Percentiles rank a stretch among this genome's conserved stretches.
phyloP scores from a whole-genome alignment of 2,329 filamentous ascomycete species.

The Acrodontium crateriforme region DNA sequence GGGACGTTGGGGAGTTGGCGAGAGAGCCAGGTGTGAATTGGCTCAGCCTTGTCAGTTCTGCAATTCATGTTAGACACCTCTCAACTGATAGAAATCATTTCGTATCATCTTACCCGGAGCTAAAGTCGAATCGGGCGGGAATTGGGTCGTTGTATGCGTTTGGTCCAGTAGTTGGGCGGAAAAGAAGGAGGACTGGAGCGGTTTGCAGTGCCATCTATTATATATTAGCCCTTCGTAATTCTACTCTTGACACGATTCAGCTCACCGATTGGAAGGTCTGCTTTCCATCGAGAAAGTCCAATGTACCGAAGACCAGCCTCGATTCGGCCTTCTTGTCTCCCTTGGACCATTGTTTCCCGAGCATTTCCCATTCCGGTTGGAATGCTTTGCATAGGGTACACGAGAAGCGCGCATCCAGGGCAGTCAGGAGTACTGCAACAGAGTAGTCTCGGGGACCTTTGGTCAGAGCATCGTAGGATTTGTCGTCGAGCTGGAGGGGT shows the following conservation, averaged over 20 bases:
- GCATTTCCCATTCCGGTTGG: slow-evolving; percentile 82
- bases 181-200: slow-evolving; percentile 77
- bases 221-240: no score
- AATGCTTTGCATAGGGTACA: slow-evolving; percentile 83
- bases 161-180: slow-evolving; percentile 71
- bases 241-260: no score
- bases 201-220: slow-evolving; percentile 83
- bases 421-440: slow-evolving; percentile 71
- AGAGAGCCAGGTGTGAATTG: slow-evolving; percentile 63
- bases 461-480: slow-evolving; percentile 61
- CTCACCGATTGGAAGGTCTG: slow-evolving; percentile 74
- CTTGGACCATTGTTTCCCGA: slow-evolving; percentile 75
- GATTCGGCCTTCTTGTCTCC: slow-evolving; percentile 64
- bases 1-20: slow-evolving; percentile 61
- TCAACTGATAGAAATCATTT: not conserved
- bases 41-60: slow-evolving; percentile 62
- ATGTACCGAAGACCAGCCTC: slow-evolving; percentile 62
- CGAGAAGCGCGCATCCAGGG: slow-evolving; percentile 67
- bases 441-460: slow-evolving; percentile 69
- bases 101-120: slow-evolving; percentile 47
- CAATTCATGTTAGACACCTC: not conserved
- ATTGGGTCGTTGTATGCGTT: slow-evolving; percentile 56
- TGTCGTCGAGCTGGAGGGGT: slow-evolving; percentile 67
- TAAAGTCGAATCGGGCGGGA: slow-evolving; percentile 75
- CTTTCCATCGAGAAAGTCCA: slow-evolving; percentile 81